phyloP scores from a whole-genome alignment of 768 basidiomycete species.

The Lactifluus rugatus region DNA sequence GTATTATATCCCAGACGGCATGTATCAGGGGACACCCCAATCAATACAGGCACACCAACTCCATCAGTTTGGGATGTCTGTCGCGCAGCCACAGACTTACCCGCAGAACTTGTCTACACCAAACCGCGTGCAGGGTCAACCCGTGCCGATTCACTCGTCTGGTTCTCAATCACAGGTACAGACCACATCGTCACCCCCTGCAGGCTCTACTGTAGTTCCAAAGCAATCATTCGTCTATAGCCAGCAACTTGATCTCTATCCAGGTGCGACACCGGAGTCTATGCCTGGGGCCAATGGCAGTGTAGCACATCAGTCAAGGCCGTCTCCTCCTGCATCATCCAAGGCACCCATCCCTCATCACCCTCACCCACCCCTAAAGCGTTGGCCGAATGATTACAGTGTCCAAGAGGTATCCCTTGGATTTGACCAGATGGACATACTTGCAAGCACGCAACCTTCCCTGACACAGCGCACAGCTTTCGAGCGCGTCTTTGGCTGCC shows the following conservation, averaged over 20 bases:
- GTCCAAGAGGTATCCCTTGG: constrained; percentile 55
- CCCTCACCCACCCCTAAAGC: constrained; percentile 55
- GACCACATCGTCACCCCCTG: constrained; percentile 6
- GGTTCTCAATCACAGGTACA: constrained; percentile 4
- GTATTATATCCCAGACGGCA: constrained; percentile 14
- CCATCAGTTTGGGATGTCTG: constrained; percentile 13
- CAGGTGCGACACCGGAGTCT: constrained; percentile 2
- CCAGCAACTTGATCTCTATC: constrained; percentile 7
- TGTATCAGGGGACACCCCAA: constrained; percentile 12
- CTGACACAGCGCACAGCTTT: constrained; percentile 60
- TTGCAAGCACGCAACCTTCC: constrained; percentile 29
- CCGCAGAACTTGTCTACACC: constrained; percentile 18
- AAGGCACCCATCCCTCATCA: constrained; percentile 32
- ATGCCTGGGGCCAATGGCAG: constrained; percentile 14
- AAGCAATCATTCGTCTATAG: constrained; percentile 8
- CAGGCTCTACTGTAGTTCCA: neutral
- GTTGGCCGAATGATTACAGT: constrained; percentile 71
- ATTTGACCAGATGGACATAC: constrained; percentile 41
- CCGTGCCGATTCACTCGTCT: constrained; percentile 6
- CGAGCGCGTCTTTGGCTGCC: constrained; percentile 58
- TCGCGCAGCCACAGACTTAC: constrained; percentile 14
- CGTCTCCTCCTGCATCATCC: constrained; percentile 19
- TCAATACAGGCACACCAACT: constrained; percentile 2
- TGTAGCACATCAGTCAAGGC: constrained; percentile 20
- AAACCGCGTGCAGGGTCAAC: constrained; percentile 15